Evolutionary conservation across 2,329 filamentous ascomycete species (phyloP), one percentile per base, ranked within the genome.

Genomic region (Alternaria rosae): DNA sequence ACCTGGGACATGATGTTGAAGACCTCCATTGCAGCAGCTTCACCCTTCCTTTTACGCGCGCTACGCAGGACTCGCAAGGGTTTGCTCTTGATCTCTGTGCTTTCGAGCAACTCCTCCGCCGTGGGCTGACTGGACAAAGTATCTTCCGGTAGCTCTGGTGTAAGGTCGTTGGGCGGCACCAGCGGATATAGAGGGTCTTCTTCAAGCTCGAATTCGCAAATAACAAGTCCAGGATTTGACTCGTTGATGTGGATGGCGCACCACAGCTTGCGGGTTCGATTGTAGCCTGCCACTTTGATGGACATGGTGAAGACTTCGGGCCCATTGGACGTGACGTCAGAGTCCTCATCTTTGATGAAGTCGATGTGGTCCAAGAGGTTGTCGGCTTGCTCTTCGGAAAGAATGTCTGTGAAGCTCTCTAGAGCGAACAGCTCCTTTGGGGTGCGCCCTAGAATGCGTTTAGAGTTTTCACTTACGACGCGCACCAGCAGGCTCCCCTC

Each of bases 1-100:
- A 97, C 91, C 75, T 97, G 93, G 1, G 91, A 92, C 87, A 97
- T 92, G 66, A 97, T 93, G 77, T 93, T 93, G 78, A 96, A 96
- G 1, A 95, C 91, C 70, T 96, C 91, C 89, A 95, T 95, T 0
- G 91, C 91, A 6, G 91, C 91, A 47, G 92, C 91, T 72, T 95
- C 92, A 6, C 91, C 92, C 68, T 88, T 88, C 52, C 90, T 85
- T 72, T 92, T 92, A 10, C 92, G 86, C 0, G 92, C 91, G 73
- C 89, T 92, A 35, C 91, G 84, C 23, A 95, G 76, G 2, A 95
- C 87, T 38, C 92, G 85, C n/a, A 97, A 81, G 5, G 92, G 93
- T 67, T 89, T 91, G 78, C 91, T 95, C 51, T 86, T 82, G 26
- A 90, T 89, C 58, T 91, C 85, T 0, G 92, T 96, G 72, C 92